Conservation (phyloP, 169 alveolate genomes). For the Plasmodium coatneyi region DNA sequence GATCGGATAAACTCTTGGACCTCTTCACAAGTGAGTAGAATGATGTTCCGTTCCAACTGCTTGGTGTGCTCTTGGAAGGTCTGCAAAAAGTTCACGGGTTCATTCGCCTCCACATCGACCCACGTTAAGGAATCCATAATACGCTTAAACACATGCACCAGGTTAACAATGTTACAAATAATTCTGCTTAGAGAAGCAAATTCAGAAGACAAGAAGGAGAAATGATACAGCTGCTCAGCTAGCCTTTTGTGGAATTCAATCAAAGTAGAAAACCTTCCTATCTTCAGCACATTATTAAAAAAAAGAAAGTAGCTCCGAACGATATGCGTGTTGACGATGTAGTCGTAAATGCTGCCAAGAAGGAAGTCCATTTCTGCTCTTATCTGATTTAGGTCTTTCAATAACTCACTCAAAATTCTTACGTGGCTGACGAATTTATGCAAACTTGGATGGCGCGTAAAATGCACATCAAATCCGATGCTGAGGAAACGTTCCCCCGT, state of each 20-base stretch:
- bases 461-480: constrained; percentile 19
- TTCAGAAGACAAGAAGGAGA: constrained; percentile 8
- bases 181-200: not conserved
- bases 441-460: not conserved
- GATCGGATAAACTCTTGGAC: constrained; percentile 14
- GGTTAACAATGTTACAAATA: constrained; percentile 13
- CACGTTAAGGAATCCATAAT: not conserved
- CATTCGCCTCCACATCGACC: not conserved
- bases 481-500: constrained; percentile 15
- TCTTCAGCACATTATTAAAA: constrained; percentile 26
- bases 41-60: constrained; percentile 2
- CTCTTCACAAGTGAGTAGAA: constrained; percentile 7
- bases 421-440: constrained; percentile 1
- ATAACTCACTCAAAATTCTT: constrained; percentile 18
- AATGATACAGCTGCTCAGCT: constrained; percentile 5
- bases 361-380: constrained; percentile 38
- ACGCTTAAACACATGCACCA: constrained; percentile 1
- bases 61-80: constrained; percentile 10
- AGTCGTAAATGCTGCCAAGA: constrained; percentile 10
- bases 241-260: constrained; percentile 17
- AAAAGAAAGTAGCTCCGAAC: constrained; percentile 22
- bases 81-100: not conserved
- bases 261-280: not conserved
- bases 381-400: constrained; percentile 33
- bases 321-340: constrained; percentile 25